phyloP scores from a whole-genome alignment of 805 yeast species.

The Barnettozyma californica region DNA sequence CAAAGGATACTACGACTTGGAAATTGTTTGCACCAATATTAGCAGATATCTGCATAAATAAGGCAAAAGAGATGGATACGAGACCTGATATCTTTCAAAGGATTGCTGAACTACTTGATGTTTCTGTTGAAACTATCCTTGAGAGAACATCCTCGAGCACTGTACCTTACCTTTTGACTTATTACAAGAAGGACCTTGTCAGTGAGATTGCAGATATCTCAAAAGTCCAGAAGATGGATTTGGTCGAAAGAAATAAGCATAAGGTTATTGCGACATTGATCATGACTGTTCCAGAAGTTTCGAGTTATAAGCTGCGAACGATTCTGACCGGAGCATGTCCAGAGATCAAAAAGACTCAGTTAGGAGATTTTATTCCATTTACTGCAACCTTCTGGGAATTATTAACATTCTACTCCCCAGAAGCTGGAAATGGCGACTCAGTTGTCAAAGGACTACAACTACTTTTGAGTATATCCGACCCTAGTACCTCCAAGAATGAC shows the following conservation, averaged over 20 bases:
- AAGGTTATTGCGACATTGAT: constrained; percentile 55
- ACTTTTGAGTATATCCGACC: constrained; percentile 27
- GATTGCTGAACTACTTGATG: constrained; percentile 60
- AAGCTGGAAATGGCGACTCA: constrained; percentile 26
- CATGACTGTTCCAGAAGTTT: constrained; percentile 43
- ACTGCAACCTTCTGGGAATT: constrained; percentile 36
- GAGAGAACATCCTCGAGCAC: constrained; percentile 66
- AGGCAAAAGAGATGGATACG: constrained; percentile 47
- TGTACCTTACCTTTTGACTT: constrained; percentile 69
- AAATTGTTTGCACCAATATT: constrained; percentile 75
- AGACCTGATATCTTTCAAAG: constrained; percentile 51
- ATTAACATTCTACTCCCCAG: constrained; percentile 35
- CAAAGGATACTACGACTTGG: constrained; percentile 63
- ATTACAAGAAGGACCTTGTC: constrained; percentile 57
- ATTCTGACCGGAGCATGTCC: constrained; percentile 51
- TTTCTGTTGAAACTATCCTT: constrained; percentile 57
- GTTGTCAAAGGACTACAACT: constrained; percentile 37
- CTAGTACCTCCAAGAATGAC: constrained; percentile 16
- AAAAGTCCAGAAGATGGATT: constrained; percentile 38
- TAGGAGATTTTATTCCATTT: constrained; percentile 25
- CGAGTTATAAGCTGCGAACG: constrained; percentile 44
- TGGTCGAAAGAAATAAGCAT: constrained; percentile 45
- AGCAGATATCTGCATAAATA: constrained; percentile 60
- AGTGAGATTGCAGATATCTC: constrained; percentile 53
- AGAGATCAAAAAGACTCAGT: constrained; percentile 31